Evolutionary conservation across 106 monocot species (phyloP).

Genomic region (Dendrobium huoshanense): DNA sequence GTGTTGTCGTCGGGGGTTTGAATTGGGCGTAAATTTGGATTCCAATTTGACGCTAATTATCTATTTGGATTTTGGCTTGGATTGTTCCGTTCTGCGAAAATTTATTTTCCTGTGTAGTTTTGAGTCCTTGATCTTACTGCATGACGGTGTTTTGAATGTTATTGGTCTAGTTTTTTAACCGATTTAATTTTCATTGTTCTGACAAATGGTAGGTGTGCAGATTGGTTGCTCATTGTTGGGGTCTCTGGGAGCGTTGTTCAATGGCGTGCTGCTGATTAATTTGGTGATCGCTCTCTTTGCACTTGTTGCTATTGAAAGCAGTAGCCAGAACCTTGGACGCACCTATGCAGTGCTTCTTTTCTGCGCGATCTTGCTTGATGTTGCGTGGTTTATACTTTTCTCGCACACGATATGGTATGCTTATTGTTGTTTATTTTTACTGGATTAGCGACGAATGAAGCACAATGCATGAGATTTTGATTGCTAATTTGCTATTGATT

Average conservation of each 20-base stretch:
- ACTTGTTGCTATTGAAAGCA: slow-evolving; percentile 70
- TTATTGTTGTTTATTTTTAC: not conserved
- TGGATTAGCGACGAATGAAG: not conserved
- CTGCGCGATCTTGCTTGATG: slow-evolving; percentile 52
- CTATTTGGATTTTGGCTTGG: not conserved
- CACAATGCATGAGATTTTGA: not conserved
- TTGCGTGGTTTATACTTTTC: slow-evolving; percentile 65
- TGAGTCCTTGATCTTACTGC: not conserved
- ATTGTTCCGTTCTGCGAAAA: not conserved
- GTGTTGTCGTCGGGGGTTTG: not conserved
- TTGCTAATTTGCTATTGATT: not conserved
- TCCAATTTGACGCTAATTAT: not conserved
- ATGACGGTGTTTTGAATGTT: not conserved
- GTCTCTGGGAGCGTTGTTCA: slow-evolving; percentile 58
- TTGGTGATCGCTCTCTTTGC: slow-evolving; percentile 65
- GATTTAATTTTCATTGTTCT: not conserved
- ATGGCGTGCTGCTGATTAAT: slow-evolving; percentile 64
- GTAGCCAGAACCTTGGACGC: slow-evolving; percentile 66
- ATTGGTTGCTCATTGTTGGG: slow-evolving; percentile 69
- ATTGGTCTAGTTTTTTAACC: not conserved
- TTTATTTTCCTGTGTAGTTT: not conserved
- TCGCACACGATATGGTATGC: slow-evolving; percentile 49
- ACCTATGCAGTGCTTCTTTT: slow-evolving; percentile 63
- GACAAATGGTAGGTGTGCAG: slow-evolving; percentile 19
- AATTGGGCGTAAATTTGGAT: not conserved